Conservation (phyloP, 371 early-diverging fungal species). For the Mortierella sp. region DNA sequence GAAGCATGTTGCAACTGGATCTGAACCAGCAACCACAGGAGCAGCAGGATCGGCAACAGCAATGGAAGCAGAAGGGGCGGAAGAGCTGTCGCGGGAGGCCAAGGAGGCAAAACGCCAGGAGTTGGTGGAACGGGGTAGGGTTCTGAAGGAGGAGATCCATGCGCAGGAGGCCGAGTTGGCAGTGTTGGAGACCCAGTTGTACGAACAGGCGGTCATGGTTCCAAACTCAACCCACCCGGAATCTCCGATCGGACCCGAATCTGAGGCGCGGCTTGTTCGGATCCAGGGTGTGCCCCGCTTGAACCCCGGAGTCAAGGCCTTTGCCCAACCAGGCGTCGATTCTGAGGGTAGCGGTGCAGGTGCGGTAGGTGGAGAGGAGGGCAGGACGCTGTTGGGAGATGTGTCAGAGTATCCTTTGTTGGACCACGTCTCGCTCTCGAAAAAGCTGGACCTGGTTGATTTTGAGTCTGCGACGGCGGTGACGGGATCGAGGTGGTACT, state of each 20-base stretch:
- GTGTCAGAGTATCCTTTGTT: constrained; percentile 49
- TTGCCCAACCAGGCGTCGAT: constrained; percentile 24
- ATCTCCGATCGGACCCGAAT: constrained; percentile 78
- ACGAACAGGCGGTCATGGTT: constrained; percentile 70
- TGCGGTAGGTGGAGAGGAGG: constrained; percentile 19
- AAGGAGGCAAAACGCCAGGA: constrained; percentile 37
- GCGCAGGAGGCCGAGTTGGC: constrained; percentile 59
- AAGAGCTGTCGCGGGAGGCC: constrained; percentile 16
- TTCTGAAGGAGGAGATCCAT: constrained; percentile 61
- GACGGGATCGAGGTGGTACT: constrained; percentile 91
- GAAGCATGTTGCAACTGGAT: neutral
- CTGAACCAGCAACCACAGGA: neutral
- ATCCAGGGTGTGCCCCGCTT: constrained; percentile 59
- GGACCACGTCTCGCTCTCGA: constrained; percentile 81
- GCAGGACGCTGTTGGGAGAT: constrained; percentile 28
- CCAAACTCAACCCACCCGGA: constrained; percentile 81
- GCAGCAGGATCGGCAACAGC: neutral
- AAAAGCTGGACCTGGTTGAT: constrained; percentile 79
- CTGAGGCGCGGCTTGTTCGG: constrained; percentile 67
- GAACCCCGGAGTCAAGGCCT: constrained; percentile 25
- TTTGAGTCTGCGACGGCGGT: constrained; percentile 88
- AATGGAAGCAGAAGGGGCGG: neutral
- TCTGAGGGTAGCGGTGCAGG: neutral
- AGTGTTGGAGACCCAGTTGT: constrained; percentile 60
- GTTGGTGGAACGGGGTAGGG: constrained; percentile 62